Evolutionary conservation across 78 protist species (phyloP).

Genomic region (Dictyostelium firmibasis): DNA sequence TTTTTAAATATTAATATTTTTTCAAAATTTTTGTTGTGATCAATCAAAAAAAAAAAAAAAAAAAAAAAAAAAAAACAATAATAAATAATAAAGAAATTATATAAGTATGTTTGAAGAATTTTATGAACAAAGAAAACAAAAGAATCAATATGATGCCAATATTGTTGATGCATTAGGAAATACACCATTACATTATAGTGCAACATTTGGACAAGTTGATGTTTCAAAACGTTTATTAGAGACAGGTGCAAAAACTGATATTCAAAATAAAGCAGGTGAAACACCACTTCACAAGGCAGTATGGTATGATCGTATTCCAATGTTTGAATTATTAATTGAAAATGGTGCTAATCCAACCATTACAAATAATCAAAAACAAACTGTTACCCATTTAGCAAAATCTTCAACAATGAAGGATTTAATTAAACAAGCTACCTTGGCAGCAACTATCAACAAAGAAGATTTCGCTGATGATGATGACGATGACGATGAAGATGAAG

Average conservation of each 20-base stretch:
- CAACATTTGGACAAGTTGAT: constrained; percentile 40
- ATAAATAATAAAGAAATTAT: constrained; percentile 1
- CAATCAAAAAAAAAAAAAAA: not conserved
- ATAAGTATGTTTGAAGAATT: constrained; percentile 43
- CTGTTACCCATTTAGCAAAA: constrained; percentile 14
- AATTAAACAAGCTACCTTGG: constrained; percentile 24
- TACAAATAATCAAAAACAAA: constrained; percentile 27
- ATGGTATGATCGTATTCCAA: constrained; percentile 32
- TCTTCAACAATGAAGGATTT: constrained; percentile 16
- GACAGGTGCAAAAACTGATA: constrained; percentile 69
- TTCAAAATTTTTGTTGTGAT: no score
- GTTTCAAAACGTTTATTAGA: not conserved
- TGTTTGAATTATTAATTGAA: constrained; percentile 48
- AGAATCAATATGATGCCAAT: constrained; percentile 30
- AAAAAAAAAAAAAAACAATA: not conserved
- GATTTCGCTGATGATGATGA: constrained; percentile 70
- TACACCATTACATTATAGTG: constrained; percentile 63
- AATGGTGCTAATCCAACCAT: constrained; percentile 55
- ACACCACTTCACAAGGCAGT: constrained; percentile 83
- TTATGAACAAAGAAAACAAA: constrained; percentile 27
- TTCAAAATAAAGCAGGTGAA: constrained; percentile 64
- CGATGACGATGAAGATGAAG: constrained; percentile 10
- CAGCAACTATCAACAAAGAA: not conserved
- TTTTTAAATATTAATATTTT: not conserved
- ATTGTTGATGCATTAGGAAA: constrained; percentile 49